phyloP scores from a whole-genome alignment of 768 basidiomycete genomes.

The Leucocoprinus sp. region DNA sequence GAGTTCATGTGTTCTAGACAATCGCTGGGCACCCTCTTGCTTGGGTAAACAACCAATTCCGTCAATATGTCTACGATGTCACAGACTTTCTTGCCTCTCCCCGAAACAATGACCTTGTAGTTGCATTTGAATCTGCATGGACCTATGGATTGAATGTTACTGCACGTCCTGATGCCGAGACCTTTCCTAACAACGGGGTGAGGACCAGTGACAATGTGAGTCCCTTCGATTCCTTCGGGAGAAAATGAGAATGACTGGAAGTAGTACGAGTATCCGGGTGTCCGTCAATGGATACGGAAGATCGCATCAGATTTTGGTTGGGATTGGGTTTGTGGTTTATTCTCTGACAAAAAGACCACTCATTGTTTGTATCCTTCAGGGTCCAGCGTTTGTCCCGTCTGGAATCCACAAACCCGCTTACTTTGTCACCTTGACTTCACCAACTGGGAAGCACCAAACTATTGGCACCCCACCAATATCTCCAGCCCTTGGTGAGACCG shows the following conservation, averaged over 20 bases:
- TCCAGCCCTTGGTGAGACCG: conserved; percentile 13
- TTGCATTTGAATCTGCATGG: conserved; percentile 46
- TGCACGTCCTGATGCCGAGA: conserved; percentile 38
- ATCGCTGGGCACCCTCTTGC: conserved; percentile 42
- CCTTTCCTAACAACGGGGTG: conserved; percentile 23
- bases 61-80: conserved; percentile 45
- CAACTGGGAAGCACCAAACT: conserved; percentile 11
- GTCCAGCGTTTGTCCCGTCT: conserved; percentile 48
- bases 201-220: conserved; percentile 9
- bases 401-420: conserved; percentile 51
- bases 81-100: conserved; percentile 31
- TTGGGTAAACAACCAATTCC: conserved; percentile 53
- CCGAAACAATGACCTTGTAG: conserved; percentile 35
- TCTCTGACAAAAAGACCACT: neutral
- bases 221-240: neutral
- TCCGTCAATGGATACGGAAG: conserved; percentile 43
- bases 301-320: conserved; percentile 49
- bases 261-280: conserved; percentile 43
- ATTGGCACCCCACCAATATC: conserved; percentile 19
- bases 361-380: conserved; percentile 22
- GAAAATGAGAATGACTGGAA: neutral
- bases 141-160: conserved; percentile 48
- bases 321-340: conserved; percentile 39
- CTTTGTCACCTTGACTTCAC: conserved; percentile 32
- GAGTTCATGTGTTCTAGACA: conserved; percentile 24